Base-by-base conservation (phyloP, 192 early-diverging fungal species). In the Mortierella hygrophila region DNA sequence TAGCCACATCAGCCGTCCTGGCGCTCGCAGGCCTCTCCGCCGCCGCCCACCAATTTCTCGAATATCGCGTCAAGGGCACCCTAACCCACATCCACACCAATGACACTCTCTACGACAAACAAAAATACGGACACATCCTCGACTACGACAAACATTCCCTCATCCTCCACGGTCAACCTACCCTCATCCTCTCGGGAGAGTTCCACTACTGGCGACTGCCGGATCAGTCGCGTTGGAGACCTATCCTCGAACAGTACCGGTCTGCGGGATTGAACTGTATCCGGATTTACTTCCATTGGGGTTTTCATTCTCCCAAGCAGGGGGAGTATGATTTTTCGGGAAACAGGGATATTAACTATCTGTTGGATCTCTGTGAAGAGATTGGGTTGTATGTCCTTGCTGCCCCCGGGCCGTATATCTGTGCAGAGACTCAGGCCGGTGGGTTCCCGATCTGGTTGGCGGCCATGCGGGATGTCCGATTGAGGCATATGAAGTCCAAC, bases 231-330 rank as follows among this genome's bases (percentile, higher is more conserved):
- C 88, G 93, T 11, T 98, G 97, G 97, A 76, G 83, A 42, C 84
- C 82, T 32, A 91, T 95, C 47, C 90, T 98, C 42, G 88, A 91
- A 76, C 92, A 94, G 80, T 95, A 94, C 91, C 93, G 93, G 63
- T 90, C 93, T 7, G 88, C 91, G 23, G 96, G 96, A 1, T 90
- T 97, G 42, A 97, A 94, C 78, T 88, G 94, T 23, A 94, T 98
- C 80, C 93, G 97, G 20, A 95, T 98, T 73, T 96, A 96, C 77
- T 97, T 98, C 85, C 94, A 96, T 81, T 97, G 97, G 97, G 96
- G 95, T 7, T 96, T 92, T 82, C 95, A 96, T 84, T 96, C 94
- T n/a, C 93, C 96, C 15, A 88, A 85, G 63, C 90, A 95, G 74
- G 94, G 93, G 46, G 82, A 91, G 41, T 97, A 96, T 76, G 77